These are phyloP conservation scores for Podospora pseudopauciseta DNA, from an alignment of 495 filamentous ascomycete species.

Conservation along the genomic window DNA sequence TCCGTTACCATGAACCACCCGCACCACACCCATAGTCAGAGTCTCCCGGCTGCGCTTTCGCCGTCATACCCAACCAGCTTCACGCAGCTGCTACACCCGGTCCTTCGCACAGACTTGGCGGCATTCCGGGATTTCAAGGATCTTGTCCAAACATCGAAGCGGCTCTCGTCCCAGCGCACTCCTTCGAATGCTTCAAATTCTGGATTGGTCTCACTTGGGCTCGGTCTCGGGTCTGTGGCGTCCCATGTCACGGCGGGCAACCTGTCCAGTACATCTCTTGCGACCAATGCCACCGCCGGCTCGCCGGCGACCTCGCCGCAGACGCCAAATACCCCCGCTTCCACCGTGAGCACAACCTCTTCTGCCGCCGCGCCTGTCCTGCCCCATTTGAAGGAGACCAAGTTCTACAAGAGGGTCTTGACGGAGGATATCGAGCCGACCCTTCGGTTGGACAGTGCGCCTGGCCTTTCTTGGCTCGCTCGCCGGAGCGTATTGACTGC, in stretches of 20 bases:
- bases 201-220: constrained; percentile 45
- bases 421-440: constrained; percentile 94
- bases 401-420: constrained; percentile 86
- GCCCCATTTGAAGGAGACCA: constrained; percentile 71
- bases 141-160: constrained; percentile 65
- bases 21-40: constrained; percentile 9
- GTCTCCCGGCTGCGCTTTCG: constrained; percentile 54
- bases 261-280: constrained; percentile 43
- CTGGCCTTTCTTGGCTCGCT: constrained; percentile 89
- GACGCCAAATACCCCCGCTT: constrained; percentile 51
- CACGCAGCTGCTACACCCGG: constrained; percentile 72
- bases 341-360: constrained; percentile 42
- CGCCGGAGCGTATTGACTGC: constrained; percentile 75
- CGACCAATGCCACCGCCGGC: constrained; percentile 36
- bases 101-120: constrained; percentile 75
- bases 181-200: constrained; percentile 15
- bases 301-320: constrained; percentile 45
- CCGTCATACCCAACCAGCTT: constrained; percentile 85
- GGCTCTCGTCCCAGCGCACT: constrained; percentile 38
- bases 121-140: constrained; percentile 83
- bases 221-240: constrained; percentile 42
- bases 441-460: constrained; percentile 79
- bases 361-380: constrained; percentile 26
- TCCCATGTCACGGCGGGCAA: constrained; percentile 31
- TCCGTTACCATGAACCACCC: constrained; percentile 44